Conservation (phyloP, 2,329 filamentous ascomycete species). For the Phaeomoniella chlamydospora region DNA sequence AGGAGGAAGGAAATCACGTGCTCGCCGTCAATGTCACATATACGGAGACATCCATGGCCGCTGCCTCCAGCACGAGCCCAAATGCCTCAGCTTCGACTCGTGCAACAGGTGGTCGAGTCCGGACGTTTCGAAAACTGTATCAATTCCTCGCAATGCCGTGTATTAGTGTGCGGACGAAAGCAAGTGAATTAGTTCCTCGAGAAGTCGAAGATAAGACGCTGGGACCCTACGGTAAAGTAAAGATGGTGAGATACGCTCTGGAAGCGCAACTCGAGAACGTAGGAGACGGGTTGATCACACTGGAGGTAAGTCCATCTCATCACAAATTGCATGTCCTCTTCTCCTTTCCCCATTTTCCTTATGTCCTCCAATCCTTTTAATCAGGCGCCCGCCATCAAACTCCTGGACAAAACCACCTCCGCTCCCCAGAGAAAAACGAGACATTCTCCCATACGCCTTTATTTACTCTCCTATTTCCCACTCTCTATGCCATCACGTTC, state of each 20-base stretch:
- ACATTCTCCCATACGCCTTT: neutral
- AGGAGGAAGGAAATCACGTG: slow-evolving; percentile 88
- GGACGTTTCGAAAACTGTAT: slow-evolving; percentile 89
- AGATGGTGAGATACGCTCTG: slow-evolving; percentile 49
- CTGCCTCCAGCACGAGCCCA: slow-evolving; percentile 12
- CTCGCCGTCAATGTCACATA: slow-evolving; percentile 89
- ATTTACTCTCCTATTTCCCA: neutral
- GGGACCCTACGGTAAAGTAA: slow-evolving; percentile 26
- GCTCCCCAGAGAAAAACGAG: neutral
- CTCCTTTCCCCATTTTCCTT: neutral
- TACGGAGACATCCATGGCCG: slow-evolving; percentile 59
- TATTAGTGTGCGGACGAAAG: slow-evolving; percentile 81
- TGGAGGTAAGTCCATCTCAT: slow-evolving; percentile 43
- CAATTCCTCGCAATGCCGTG: slow-evolving; percentile 90
- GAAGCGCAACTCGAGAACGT: slow-evolving; percentile 96
- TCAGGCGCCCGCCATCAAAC: neutral
- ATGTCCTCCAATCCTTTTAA: neutral
- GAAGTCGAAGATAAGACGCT: slow-evolving; percentile 29
- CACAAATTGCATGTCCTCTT: neutral
- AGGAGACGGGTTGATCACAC: slow-evolving; percentile 64
- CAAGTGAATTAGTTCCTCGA: slow-evolving; percentile 44
- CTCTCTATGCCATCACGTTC: neutral
- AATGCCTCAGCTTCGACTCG: slow-evolving; percentile 22
- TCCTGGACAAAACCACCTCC: neutral
- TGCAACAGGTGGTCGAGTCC: slow-evolving; percentile 45